Evolutionary conservation across 106 monocot species (phyloP).

Genomic region (Platanthera zijinensis): DNA sequence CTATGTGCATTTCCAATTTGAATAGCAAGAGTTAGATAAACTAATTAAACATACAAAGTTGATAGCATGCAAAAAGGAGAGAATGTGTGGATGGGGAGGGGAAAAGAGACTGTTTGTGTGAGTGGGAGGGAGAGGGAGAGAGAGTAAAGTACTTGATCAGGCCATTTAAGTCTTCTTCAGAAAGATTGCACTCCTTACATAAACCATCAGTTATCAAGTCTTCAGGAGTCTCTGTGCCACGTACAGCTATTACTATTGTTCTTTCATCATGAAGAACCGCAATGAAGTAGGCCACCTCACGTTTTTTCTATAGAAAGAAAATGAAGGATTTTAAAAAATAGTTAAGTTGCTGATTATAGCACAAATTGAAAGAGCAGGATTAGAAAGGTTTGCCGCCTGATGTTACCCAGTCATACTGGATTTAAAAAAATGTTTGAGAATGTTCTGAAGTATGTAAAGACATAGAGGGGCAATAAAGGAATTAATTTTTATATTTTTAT

Average conservation of each 20-base stretch:
- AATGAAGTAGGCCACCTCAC: constrained; percentile 92
- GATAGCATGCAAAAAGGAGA: neutral
- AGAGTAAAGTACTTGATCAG: constrained; percentile 47
- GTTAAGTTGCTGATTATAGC: neutral
- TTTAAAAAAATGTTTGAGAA: neutral
- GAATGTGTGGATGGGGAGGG: no score
- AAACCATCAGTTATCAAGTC: constrained; percentile 97
- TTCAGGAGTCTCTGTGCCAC: constrained; percentile 97
- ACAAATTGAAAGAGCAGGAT: neutral
- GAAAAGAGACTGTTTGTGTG: neutral
- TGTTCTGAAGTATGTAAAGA: no score
- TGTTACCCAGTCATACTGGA: neutral
- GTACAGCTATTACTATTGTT: constrained; percentile 75
- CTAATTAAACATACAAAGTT: neutral
- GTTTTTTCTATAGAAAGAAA: constrained; percentile 43
- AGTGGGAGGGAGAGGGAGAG: neutral
- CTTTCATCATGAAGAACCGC: constrained; percentile 74
- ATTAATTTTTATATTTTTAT: no score
- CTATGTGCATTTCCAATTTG: no score
- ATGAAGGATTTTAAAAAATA: neutral
- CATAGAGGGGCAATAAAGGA: no score
- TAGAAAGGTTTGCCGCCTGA: neutral
- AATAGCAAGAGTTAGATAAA: no score
- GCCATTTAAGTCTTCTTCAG: constrained; percentile 76
- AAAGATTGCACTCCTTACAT: constrained; percentile 69